phyloP scores from a whole-genome alignment of 352 stramenopile species.

The Phytophthora citrophthora region DNA sequence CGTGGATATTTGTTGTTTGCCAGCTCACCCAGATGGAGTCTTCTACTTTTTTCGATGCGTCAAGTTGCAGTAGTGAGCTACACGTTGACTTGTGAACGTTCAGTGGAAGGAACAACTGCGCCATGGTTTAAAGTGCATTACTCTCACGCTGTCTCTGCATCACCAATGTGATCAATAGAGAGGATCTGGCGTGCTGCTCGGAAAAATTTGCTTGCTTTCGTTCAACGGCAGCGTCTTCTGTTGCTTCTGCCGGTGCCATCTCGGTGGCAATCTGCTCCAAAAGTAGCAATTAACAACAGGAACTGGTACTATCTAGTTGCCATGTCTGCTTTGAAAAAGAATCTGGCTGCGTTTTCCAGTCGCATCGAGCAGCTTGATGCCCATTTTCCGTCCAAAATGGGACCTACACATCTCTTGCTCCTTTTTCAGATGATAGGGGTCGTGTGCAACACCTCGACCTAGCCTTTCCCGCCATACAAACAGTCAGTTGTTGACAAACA shows the following conservation, averaged over 20 bases:
- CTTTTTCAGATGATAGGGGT: conserved; percentile 17
- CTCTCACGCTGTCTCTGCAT: neutral
- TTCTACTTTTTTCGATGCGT: neutral
- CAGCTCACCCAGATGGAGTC: neutral
- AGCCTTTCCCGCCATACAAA: conserved; percentile 31
- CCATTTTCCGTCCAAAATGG: conserved; percentile 14
- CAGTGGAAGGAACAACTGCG: neutral
- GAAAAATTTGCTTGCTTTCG: neutral
- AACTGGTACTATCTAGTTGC: too few species aligned
- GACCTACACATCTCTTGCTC: conserved; percentile 27
- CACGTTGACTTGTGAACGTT: neutral
- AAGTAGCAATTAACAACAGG: too few species aligned
- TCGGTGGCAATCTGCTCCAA: neutral
- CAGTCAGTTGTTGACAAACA: conserved; percentile 10
- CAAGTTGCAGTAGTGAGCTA: neutral
- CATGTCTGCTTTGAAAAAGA: too few species aligned
- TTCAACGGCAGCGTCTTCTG: conserved; percentile 1
- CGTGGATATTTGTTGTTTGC: neutral
- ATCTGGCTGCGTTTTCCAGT: neutral
- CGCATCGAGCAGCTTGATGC: neutral
- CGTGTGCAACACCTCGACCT: conserved; percentile 20
- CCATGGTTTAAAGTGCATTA: conserved; percentile 6
- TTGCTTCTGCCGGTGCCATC: neutral
- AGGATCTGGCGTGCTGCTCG: conserved; percentile 1
- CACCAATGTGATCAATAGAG: neutral